Evolutionary conservation across 2,329 filamentous ascomycete genomes (phyloP), one percentile per base, ranked within the genome.

Genomic region (Microdochium nivale): DNA sequence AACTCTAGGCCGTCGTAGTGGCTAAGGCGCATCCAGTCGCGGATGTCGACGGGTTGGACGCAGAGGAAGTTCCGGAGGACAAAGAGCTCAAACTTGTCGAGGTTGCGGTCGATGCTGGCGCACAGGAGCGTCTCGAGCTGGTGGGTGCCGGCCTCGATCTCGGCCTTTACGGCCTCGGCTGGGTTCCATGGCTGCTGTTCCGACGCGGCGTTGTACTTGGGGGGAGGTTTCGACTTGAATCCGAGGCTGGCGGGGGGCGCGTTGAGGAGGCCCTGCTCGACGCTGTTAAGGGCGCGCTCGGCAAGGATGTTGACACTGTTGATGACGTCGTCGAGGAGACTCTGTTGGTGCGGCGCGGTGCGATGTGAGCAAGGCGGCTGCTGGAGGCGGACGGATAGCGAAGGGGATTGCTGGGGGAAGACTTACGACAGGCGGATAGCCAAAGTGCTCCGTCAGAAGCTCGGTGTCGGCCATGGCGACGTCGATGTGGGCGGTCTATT

Each of bases 271-370:
- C 89, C 88, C 51, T 83, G 81, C 69, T 97, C 94, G 58, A 97
- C 84, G 54, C 87, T 89, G 62, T 89, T 88, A 62, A 96, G 84
- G 51, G 90, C 91, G 67, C 87, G 87, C 70, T 95, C 94, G 62
- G 94, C 87, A 62, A 96, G 81, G 63, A 92, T 88, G 74, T 97
- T 99, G 68, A 96, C 84, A 51, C 87, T 88, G 75, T 97, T 96
- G 74, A 97, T 96, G 61, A 97, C 91, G 71, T 97, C 92, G 80
- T 99, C 94, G 64, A 99, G 87, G 43, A 99, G 82, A 55, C 88
- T 88, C 91, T 96, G 62, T 25, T 44, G 25, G 25, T 37, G 27
- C 19, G 13, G 37, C n/a, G n/a, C n/a, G 33, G 46, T 52, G 27
- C 44, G 46, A 49, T 58, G 52, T 52, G 51, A 51, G 50, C 4